Evolutionary conservation across 2,329 filamentous ascomycete genomes (phyloP).

Genomic region (Trichophaea hybrida): DNA sequence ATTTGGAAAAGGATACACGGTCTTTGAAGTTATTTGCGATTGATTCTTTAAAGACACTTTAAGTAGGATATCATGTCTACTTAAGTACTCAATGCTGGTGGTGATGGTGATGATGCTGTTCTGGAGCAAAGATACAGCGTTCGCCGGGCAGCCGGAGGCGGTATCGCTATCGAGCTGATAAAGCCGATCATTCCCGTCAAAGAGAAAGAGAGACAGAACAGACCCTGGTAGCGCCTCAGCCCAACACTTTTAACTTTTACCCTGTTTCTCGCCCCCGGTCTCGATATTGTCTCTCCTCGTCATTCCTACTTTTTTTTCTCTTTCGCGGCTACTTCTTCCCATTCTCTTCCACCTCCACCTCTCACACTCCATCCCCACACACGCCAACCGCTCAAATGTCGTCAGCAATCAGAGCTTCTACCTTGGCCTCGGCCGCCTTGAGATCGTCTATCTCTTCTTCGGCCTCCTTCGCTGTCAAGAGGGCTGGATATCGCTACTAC

Average conservation of each 20-base stretch:
- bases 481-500: constrained; percentile 59
- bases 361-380: constrained; percentile 29
- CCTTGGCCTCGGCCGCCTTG: constrained; percentile 47
- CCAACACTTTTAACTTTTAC: neutral
- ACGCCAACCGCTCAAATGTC: constrained; percentile 49
- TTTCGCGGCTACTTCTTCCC: constrained; percentile 19
- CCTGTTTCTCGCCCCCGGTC: constrained; percentile 10
- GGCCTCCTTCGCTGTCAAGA: constrained; percentile 60
- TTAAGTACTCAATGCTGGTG: neutral
- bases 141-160: neutral
- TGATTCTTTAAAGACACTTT: too few relatives aligned
- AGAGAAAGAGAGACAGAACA: constrained; percentile 29
- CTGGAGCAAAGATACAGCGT: neutral
- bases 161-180: neutral
- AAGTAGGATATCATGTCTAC: too few relatives aligned
- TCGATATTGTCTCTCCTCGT: constrained; percentile 29
- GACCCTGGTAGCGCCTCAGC: neutral
- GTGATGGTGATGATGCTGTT: neutral
- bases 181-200: constrained; percentile 26
- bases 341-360: constrained; percentile 30
- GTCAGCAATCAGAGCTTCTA: constrained; percentile 65
- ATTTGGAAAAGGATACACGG: too few relatives aligned
- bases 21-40: too few relatives aligned
- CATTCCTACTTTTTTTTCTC: constrained; percentile 29
- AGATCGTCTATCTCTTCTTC: constrained; percentile 58